Evolutionary conservation across 1,284 basidiomycete species (phyloP).

Genomic region (Blastosporella zonata): DNA sequence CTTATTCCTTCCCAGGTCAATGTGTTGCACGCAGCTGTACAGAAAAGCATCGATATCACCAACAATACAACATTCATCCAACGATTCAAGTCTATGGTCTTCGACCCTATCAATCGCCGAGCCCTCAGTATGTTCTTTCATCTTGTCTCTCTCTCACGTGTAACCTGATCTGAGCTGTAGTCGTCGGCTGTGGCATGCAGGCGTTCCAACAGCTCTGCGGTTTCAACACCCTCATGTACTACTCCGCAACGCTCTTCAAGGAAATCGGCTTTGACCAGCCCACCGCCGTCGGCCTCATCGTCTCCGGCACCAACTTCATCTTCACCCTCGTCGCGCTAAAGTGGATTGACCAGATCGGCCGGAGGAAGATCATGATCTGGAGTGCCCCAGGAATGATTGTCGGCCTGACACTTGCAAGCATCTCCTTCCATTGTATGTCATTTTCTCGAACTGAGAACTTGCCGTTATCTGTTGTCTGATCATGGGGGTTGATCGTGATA

Average conservation of each 20-base stretch:
- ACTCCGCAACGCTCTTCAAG: slow-evolving; percentile 76
- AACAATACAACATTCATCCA: slow-evolving; percentile 61
- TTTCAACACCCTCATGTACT: slow-evolving; percentile 75
- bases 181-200: slow-evolving; percentile 77
- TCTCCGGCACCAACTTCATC: slow-evolving; percentile 78
- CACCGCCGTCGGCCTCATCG: slow-evolving; percentile 75
- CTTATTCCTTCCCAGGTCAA: slow-evolving; percentile 41
- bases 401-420: slow-evolving; percentile 66
- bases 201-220: slow-evolving; percentile 82
- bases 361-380: slow-evolving; percentile 73
- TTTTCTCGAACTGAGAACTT: background rate
- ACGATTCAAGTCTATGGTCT: slow-evolving; percentile 53
- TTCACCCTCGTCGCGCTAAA: slow-evolving; percentile 81
- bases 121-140: slow-evolving; percentile 57
- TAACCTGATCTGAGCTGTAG: slow-evolving; percentile 30
- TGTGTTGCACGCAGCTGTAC: slow-evolving; percentile 59
- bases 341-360: slow-evolving; percentile 79
- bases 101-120: slow-evolving; percentile 59
- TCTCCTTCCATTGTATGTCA: slow-evolving; percentile 74
- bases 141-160: background rate
- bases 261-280: slow-evolving; percentile 80
- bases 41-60: slow-evolving; percentile 59
- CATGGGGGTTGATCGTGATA: slow-evolving; percentile 23
- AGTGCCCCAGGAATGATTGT: slow-evolving; percentile 79
- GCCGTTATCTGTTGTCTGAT: background rate